A percentile compares a stretch with the other conserved stretches of the same genome.
These are phyloP conservation scores for Oxalis stricta DNA, from an alignment of 441 rosid species.

Conservation along the genomic window DNA sequence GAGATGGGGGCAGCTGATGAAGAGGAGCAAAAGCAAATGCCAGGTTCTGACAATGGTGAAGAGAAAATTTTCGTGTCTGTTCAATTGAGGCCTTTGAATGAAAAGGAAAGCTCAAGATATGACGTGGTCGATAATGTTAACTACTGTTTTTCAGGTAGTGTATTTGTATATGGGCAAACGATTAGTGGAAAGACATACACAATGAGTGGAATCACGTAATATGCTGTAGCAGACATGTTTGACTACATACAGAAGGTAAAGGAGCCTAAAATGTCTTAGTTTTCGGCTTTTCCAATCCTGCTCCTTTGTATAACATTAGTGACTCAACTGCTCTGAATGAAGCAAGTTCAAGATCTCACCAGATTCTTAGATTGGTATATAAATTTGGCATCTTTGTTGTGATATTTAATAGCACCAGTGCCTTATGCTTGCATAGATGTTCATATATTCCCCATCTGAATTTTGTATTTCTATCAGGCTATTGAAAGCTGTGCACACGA, in stretches of 20 bases:
- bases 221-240: slow-evolving; percentile 67
- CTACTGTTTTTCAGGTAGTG: slow-evolving; percentile 61
- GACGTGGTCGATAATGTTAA: slow-evolving; percentile 32
- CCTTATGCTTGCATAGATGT: slow-evolving; percentile 1
- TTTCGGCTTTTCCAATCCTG: neutral
- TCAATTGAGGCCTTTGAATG: slow-evolving; percentile 56
- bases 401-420: slow-evolving; percentile 3
- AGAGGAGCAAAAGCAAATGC: slow-evolving; percentile 37
- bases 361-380: slow-evolving; percentile 89
- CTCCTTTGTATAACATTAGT: neutral
- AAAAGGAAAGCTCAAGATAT: slow-evolving; percentile 38
- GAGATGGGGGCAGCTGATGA: slow-evolving; percentile 41
- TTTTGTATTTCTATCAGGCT: slow-evolving; percentile 32
- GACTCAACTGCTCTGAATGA: slow-evolving; percentile 63
- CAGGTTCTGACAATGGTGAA: slow-evolving; percentile 17
- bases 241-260: slow-evolving; percentile 62
- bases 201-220: slow-evolving; percentile 77
- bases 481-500: slow-evolving; percentile 78
- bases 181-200: slow-evolving; percentile 93
- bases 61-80: slow-evolving; percentile 60
- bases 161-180: slow-evolving; percentile 97
- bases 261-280: neutral
- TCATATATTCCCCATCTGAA: slow-evolving; percentile 8
- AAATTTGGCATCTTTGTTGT: slow-evolving; percentile 10
- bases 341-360: slow-evolving; percentile 94